Evolutionary conservation across 225 moss, liverwort and hornwort genomes (phyloP), one percentile per base, ranked within the genome.

Genomic region (Bryoerythrophyllum caledonicum): DNA sequence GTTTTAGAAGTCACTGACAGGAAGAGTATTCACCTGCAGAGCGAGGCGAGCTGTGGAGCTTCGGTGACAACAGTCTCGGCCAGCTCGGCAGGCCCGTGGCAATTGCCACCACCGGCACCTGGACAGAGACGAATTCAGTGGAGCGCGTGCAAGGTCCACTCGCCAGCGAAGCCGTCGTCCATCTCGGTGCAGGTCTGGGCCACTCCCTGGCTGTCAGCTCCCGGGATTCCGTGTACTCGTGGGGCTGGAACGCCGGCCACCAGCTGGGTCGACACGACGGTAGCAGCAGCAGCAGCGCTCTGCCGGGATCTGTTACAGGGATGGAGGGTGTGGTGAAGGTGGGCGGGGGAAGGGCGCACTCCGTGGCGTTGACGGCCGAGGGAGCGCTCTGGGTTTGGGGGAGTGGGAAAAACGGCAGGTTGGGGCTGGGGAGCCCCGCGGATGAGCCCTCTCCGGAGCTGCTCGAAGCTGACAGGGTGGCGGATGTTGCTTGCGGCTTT

Each of bases 391-490:
- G 92, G 87, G 79, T 85, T n/a, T 96, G 96, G 94, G 96, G 96
- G 7, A 96, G 91, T 83, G 94, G 94, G 66, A 92, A 49, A 78
- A 96, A 96, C 71, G 92, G 96, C 24, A 87, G 92, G 70, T 83
- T 96, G 48, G 96, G 96, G 61, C 76, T 90, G 32, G 94, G 91
- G 55, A 91, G 88, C 83, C 63, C 89, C 10, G 78, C 70, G 53
- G 91, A 92, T 76, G 92, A 94, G 77, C 82, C 64, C 30, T 78
- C 74, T 40, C 96, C 96, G 10, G 86, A 92, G 63, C 76, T 73
- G 51, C 52, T 93, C 7, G 75, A 68, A 51, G 51, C 37, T 54
- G 62, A 65, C 61, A 52, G 26, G 15, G 70, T 90, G 10, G 68
- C 85, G 7, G 84, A 91, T 16, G 76, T 76, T 20, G 53, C 79